phyloP scores from a whole-genome alignment of 2,329 filamentous ascomycete species.

The Exophiala aquamarina region DNA sequence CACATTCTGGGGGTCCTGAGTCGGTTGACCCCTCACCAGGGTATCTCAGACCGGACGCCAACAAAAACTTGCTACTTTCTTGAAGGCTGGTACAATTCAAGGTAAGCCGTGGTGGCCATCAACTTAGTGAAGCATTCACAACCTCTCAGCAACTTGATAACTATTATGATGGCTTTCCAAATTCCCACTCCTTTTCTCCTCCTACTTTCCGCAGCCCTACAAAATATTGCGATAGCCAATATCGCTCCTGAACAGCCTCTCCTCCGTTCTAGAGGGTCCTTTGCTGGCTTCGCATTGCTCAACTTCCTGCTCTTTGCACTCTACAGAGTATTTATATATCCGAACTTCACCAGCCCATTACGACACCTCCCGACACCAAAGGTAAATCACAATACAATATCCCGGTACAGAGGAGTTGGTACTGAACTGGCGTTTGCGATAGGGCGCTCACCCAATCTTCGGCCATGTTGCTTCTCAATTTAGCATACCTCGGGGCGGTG shows the following conservation, averaged over 20 bases:
- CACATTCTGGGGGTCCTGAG: no score
- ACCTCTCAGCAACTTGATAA: no score
- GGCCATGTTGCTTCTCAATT: conserved; percentile 42
- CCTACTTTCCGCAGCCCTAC: neutral
- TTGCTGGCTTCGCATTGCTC: conserved; percentile 3
- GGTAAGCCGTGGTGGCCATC: no score
- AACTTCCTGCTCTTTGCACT: conserved; percentile 27
- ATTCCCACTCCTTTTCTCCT: neutral
- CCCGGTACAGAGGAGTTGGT: neutral
- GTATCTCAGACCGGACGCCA: no score
- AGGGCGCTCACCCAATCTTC: conserved; percentile 38
- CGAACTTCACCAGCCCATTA: conserved; percentile 57
- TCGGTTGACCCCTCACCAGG: no score
- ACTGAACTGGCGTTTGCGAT: neutral
- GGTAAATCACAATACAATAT: no score
- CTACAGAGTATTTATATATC: conserved; percentile 52
- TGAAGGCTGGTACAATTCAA: no score
- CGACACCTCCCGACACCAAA: conserved; percentile 55
- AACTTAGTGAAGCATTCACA: no score
- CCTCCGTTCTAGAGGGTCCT: neutral
- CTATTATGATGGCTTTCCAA: no score
- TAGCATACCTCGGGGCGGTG: conserved; percentile 37
- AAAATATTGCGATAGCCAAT: conserved; percentile 1
- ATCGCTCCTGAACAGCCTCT: conserved; percentile 1
- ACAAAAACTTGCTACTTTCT: no score